A percentile compares a stretch with the other conserved stretches of the same genome.
Conservation (phyloP, 2,329 filamentous ascomycete species). For the Penicillium griseofulvum region DNA sequence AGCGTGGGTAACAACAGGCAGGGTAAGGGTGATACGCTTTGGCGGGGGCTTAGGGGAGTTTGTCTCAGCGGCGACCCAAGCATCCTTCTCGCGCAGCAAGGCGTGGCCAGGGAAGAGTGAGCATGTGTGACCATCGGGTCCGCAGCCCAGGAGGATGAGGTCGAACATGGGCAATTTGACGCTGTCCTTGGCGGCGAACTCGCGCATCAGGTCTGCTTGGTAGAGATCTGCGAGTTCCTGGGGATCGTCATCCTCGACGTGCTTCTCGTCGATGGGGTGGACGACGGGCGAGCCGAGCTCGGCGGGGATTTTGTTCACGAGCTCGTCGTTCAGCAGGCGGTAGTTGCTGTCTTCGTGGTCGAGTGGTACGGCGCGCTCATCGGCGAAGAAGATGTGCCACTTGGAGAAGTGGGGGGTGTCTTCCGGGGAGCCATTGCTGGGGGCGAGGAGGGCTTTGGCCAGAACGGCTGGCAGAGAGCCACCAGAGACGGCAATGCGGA, state of each 20-base stretch:
- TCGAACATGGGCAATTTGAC: constrained; percentile 96
- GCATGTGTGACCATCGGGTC: constrained; percentile 96
- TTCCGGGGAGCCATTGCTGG: constrained; percentile 49
- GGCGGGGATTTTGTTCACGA: constrained; percentile 81
- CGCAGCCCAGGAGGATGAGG: constrained; percentile 86
- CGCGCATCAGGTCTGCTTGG: constrained; percentile 78
- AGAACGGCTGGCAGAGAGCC: constrained; percentile 88
- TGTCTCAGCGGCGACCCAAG: constrained; percentile 89
- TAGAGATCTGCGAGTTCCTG: constrained; percentile 94
- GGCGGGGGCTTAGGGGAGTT: constrained; percentile 94
- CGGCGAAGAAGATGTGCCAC: constrained; percentile 98
- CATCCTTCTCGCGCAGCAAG: constrained; percentile 77
- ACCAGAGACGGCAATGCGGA: constrained; percentile 91
- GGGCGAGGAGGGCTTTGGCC: constrained; percentile 72
- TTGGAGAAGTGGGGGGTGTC: constrained; percentile 74
- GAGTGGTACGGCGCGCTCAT: constrained; percentile 91
- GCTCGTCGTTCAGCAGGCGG: constrained; percentile 77
- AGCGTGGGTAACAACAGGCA: constrained; percentile 86
- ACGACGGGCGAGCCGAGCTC: constrained; percentile 66
- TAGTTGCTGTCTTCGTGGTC: constrained; percentile 95
- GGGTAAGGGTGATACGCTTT: constrained; percentile 83
- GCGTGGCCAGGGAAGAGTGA: constrained; percentile 89
- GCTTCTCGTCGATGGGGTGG: constrained; percentile 70
- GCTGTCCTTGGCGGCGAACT: constrained; percentile 88
- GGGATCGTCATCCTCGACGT: constrained; percentile 71